Evolutionary conservation across 352 stramenopile species (phyloP).

Genomic region (Globisporangium okanoganense): DNA sequence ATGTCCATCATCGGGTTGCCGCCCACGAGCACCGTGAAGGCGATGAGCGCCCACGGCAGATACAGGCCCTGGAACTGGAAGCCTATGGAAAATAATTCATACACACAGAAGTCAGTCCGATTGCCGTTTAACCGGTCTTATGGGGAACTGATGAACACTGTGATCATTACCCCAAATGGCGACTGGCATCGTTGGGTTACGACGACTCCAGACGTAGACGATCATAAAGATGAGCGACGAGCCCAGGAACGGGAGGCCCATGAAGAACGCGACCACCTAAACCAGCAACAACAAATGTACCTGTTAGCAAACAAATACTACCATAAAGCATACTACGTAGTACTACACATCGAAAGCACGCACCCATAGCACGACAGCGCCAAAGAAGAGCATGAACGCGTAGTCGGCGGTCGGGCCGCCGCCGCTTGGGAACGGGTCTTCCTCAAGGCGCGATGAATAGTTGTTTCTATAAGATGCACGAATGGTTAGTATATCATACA

Average conservation of each 20-base stretch:
- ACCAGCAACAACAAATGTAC: background rate
- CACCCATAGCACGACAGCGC: slow-evolving; percentile 73
- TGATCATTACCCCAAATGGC: slow-evolving; percentile 68
- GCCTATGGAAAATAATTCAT: slow-evolving; percentile 26
- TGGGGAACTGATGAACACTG: background rate
- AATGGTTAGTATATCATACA: too few relatives aligned
- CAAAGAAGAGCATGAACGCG: slow-evolving; percentile 89
- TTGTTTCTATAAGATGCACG: slow-evolving; percentile 41
- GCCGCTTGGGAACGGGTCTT: slow-evolving; percentile 80
- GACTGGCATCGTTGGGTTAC: slow-evolving; percentile 76
- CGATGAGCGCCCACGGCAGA: slow-evolving; percentile 86
- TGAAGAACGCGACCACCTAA: slow-evolving; percentile 84
- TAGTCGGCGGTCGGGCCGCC: slow-evolving; percentile 84
- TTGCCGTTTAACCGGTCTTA: background rate
- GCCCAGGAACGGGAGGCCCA: slow-evolving; percentile 79
- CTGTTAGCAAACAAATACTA: background rate
- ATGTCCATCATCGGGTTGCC: slow-evolving; percentile 86
- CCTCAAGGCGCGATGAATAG: slow-evolving; percentile 80
- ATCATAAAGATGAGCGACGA: slow-evolving; percentile 89
- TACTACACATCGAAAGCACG: slow-evolving; percentile 10
- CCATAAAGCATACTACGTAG: too few relatives aligned
- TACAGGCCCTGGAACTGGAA: slow-evolving; percentile 88
- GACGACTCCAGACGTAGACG: slow-evolving; percentile 89
- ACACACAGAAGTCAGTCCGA: background rate
- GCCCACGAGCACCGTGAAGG: slow-evolving; percentile 85